phyloP scores from a whole-genome alignment of 345 rosid genomes.

The Erucastrum elatum region DNA sequence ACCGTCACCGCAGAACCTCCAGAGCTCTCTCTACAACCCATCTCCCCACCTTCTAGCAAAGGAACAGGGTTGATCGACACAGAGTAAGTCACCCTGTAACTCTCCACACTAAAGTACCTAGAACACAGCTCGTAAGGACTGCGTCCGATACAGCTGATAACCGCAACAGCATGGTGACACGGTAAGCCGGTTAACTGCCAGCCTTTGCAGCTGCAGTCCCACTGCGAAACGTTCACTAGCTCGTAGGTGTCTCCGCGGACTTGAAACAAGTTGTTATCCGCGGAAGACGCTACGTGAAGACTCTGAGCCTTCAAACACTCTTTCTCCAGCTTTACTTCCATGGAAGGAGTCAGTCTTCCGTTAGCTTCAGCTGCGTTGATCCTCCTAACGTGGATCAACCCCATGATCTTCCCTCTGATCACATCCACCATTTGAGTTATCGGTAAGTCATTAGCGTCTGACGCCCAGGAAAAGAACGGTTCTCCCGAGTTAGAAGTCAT shows the following conservation, averaged over 20 bases:
- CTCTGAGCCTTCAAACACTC: conserved; percentile 53
- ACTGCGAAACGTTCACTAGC: conserved; percentile 61
- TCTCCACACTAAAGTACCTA: conserved; percentile 68
- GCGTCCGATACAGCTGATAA: conserved; percentile 55
- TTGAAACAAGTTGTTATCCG: conserved; percentile 70
- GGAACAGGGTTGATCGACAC: conserved; percentile 72
- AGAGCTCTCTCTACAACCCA: conserved; percentile 44
- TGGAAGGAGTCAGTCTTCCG: conserved; percentile 70
- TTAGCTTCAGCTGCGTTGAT: conserved; percentile 56
- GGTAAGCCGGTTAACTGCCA: conserved; percentile 90
- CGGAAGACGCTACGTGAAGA: conserved; percentile 57
- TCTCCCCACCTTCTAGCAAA: conserved; percentile 48
- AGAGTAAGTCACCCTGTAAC: conserved; percentile 69
- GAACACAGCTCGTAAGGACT: conserved; percentile 72
- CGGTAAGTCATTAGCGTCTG: conserved; percentile 83
- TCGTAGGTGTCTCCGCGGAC: conserved; percentile 79
- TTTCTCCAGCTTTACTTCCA: conserved; percentile 75
- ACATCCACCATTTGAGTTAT: conserved; percentile 93
- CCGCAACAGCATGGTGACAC: conserved; percentile 76
- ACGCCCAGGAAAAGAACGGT: conserved; percentile 74
- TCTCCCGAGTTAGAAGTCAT: conserved; percentile 81
- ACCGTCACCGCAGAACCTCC: conserved; percentile 61
- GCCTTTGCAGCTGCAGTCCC: conserved; percentile 88
- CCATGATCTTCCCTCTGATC: conserved; percentile 73
- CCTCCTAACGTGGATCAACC: conserved; percentile 54